Conservation (phyloP, 495 filamentous ascomycete genomes). For the Letharia lupina region DNA sequence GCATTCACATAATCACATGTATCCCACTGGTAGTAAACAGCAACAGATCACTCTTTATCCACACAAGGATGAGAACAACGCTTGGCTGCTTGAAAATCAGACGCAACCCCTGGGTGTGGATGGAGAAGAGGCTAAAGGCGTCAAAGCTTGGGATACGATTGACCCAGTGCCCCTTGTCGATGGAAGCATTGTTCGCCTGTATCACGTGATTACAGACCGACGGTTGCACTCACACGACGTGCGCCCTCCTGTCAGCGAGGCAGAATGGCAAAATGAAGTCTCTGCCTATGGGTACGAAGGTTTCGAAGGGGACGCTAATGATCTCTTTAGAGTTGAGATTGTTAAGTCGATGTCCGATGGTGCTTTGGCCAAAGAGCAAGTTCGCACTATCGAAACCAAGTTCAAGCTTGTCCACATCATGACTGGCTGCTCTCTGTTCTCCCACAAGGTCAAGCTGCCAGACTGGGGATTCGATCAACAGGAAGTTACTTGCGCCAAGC, state of each 20-base stretch:
- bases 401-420: constrained; percentile 91
- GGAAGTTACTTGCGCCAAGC: constrained; percentile 93
- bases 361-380: constrained; percentile 66
- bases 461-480: constrained; percentile 97
- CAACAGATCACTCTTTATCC: constrained; percentile 98
- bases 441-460: constrained; percentile 96
- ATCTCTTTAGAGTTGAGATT: constrained; percentile 91
- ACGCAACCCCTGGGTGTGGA: constrained; percentile 77
- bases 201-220: constrained; percentile 73
- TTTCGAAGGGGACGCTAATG: constrained; percentile 93
- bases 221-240: constrained; percentile 95
- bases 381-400: constrained; percentile 93
- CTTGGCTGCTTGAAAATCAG: constrained; percentile 89
- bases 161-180: constrained; percentile 65
- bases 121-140: constrained; percentile 67
- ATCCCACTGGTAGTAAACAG: constrained; percentile 92
- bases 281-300: constrained; percentile 97
- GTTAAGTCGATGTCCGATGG: constrained; percentile 81
- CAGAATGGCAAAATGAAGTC: constrained; percentile 97
- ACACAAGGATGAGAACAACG: constrained; percentile 98
- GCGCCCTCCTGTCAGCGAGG: constrained; percentile 93
- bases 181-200: constrained; percentile 70
- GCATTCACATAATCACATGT: constrained; percentile 95
- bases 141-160: constrained; percentile 72
- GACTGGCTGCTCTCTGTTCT: constrained; percentile 95